Evolutionary conservation across 1,284 basidiomycete genomes (phyloP).

Genomic region (Tremellales sp.): DNA sequence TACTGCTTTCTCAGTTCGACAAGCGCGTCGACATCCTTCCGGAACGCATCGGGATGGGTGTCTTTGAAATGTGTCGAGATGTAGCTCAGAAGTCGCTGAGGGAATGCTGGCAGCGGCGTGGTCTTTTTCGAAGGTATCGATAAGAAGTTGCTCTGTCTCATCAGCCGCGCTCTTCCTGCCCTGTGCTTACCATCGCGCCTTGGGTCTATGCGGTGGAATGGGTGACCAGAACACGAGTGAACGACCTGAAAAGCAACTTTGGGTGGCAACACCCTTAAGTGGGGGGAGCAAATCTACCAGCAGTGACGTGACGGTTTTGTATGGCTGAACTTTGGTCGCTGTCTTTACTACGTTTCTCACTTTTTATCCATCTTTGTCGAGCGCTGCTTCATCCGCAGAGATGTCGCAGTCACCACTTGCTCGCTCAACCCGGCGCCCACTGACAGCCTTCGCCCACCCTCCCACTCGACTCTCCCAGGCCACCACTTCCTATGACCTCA

Average conservation of each 20-base stretch:
- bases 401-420: conserved; percentile 47
- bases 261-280: too few species aligned
- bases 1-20: conserved; percentile 64
- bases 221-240: too few species aligned
- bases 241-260: too few species aligned
- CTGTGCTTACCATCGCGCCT: too few species aligned
- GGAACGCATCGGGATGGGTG: conserved; percentile 86
- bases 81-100: conserved; percentile 61
- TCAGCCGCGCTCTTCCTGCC: not conserved
- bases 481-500: conserved; percentile 13
- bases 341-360: too few species aligned
- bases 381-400: too few species aligned
- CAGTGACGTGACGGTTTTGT: too few species aligned
- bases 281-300: too few species aligned
- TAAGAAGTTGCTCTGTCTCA: conserved; percentile 59
- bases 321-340: too few species aligned
- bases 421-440: conserved; percentile 26
- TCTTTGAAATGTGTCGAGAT: conserved; percentile 65
- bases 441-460: conserved; percentile 38
- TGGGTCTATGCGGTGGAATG: too few species aligned
- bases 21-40: conserved; percentile 70
- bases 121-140: conserved; percentile 73
- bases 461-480: conserved; percentile 37
- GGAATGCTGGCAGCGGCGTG: conserved; percentile 56
- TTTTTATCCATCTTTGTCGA: too few species aligned